Base-by-base conservation (phyloP, 768 basidiomycete species). In the Podaxis mareebaensis region DNA sequence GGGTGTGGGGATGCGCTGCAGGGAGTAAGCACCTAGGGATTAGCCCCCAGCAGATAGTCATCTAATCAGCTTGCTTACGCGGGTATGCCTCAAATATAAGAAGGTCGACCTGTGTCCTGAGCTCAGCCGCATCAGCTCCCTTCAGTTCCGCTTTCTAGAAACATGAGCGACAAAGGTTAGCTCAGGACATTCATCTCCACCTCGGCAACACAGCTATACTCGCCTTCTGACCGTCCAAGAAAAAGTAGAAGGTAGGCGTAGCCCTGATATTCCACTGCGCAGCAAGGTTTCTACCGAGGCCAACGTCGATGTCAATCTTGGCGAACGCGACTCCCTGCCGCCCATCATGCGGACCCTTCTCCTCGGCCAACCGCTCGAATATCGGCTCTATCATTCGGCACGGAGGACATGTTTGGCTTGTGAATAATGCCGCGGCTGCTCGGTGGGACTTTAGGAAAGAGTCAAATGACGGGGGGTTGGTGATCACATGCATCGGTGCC, bases 231-330 rank as follows among this genome's bases (percentile, higher is more conserved):
- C 89, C 92, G 64, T 91, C 81, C 64, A 88, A 73, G 77, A 94
- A 98, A 76, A 97, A 95, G 44, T 91, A 77, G 70, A 98, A 96
- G 0, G 93, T 95, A 4, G 95, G 96, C 2, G 93, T 96, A 17
- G 83, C 94, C 15, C 81, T 74, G 1, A 97, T 85, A 13, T 83
- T 79, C 77, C 84, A 91, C 72, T 87, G 79, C 1, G 73, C 64
- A 0, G 89, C 91, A 15, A 96, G 75, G 58, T 78, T 77, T 3
- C 74, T 69, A 0, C 90, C 90, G 73, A 85, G 73, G 0, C 90
- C 91, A 12, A 90, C 83, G 4, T 82, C 85, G 66, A 93, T 77
- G 75, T 98, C 96, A 39, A 97, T 84, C 73, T 93, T 93, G 3
- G 90, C 85, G 67, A 97, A 98, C 2, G 84, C 91, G 22, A 90